Evolutionary conservation across 805 yeast species (phyloP).

Genomic region (Metschnikowia peoriensis): DNA sequence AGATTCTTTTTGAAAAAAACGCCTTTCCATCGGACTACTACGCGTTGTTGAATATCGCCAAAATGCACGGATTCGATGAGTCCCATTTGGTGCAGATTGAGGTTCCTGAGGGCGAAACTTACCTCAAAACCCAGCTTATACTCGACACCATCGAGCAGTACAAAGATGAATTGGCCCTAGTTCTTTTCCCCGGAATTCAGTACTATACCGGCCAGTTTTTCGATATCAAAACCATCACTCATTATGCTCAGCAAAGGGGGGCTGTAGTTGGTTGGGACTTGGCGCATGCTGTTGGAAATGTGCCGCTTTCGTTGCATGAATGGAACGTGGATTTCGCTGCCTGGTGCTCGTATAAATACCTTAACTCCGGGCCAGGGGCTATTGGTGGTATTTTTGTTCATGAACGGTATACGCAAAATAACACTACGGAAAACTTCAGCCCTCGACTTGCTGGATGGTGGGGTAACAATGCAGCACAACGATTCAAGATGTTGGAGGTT

Average conservation of each 20-base stretch:
- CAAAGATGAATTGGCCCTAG: constrained; percentile 63
- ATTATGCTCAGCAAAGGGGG: constrained; percentile 48
- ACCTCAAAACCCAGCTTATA: constrained; percentile 63
- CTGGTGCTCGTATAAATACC: constrained; percentile 91
- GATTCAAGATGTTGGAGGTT: constrained; percentile 77
- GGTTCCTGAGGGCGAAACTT: constrained; percentile 58
- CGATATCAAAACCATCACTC: constrained; percentile 70
- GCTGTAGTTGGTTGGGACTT: constrained; percentile 88
- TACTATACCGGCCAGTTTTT: constrained; percentile 90
- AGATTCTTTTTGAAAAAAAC: constrained; percentile 78
- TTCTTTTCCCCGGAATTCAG: constrained; percentile 85
- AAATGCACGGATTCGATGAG: constrained; percentile 50
- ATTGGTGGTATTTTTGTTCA: constrained; percentile 85
- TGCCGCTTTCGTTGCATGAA: constrained; percentile 70
- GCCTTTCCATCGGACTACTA: constrained; percentile 94
- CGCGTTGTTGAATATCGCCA: constrained; percentile 73
- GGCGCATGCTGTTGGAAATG: constrained; percentile 94
- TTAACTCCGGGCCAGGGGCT: constrained; percentile 92
- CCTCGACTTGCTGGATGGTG: constrained; percentile 96
- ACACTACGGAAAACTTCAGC: constrained; percentile 31
- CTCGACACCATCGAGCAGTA: constrained; percentile 51
- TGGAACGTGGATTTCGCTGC: constrained; percentile 94
- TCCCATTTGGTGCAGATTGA: constrained; percentile 61
- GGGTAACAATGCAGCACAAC: constrained; percentile 72
- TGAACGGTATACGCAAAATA: constrained; percentile 41